Conservation (phyloP, 2,329 filamentous ascomycete species). For the Neonectria hederae region DNA sequence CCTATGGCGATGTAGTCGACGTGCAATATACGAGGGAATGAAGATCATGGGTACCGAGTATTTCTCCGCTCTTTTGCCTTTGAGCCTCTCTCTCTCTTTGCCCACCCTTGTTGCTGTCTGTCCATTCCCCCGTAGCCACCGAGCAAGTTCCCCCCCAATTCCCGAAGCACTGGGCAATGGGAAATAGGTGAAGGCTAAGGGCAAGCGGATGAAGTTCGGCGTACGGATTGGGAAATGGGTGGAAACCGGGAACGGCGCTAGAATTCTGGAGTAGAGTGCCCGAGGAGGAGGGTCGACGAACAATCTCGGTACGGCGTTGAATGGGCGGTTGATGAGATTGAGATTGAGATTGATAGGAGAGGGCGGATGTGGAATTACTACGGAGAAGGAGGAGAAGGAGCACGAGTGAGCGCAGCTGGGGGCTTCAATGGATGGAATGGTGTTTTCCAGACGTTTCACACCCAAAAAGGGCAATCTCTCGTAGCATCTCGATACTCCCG, state of each 20-base stretch:
- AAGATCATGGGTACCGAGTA: not conserved
- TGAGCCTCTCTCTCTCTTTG: not conserved
- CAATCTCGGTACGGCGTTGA: constrained; percentile 22
- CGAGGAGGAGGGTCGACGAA: not conserved
- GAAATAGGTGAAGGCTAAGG: constrained; percentile 21
- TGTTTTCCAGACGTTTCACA: constrained; percentile 2
- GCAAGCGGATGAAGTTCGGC: constrained; percentile 25
- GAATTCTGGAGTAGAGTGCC: constrained; percentile 23
- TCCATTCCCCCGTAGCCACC: constrained; percentile 23
- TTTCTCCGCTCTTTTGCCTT: constrained; percentile 3
- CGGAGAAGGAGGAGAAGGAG: no score
- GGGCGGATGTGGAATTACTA: not conserved
- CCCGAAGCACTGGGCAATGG: constrained; percentile 18
- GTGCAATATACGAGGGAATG: constrained; percentile 16
- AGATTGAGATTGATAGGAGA: constrained; percentile 7
- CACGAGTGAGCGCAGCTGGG: not conserved
- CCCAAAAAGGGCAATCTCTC: not conserved
- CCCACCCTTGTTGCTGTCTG: constrained; percentile 1
- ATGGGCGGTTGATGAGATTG: constrained; percentile 15
- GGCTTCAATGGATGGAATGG: not conserved
- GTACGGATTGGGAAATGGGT: constrained; percentile 21
- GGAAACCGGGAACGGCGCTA: constrained; percentile 30
- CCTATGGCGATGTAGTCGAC: not conserved
- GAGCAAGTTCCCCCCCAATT: not conserved
- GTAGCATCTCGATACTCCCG: not conserved